Base-by-base conservation (phyloP, 257 asterid species). In the Marsdenia floribunda region DNA sequence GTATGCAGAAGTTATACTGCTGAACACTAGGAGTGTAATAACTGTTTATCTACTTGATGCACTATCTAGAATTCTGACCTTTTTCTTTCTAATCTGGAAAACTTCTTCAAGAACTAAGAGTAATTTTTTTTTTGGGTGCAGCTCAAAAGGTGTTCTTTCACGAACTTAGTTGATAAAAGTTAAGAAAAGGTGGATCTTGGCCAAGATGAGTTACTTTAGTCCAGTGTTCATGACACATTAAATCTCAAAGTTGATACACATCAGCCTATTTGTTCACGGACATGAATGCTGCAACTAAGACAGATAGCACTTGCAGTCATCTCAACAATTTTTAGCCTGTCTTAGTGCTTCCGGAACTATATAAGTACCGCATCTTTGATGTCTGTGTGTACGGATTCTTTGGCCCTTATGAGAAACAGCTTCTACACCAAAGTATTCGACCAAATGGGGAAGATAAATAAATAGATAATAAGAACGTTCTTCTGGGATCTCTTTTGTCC, bases 111-210 rank as follows among this genome's bases (percentile, higher is more conserved):
- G 13, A 47, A 7, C 19, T 46, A 47, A 53, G 16, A 3, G 19
- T 33, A 53, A 12, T 71, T 77, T 72, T 66, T 12, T 75, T 46
- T 76, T 11, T 42, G 47, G 49, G 50, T 88, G 85, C 90, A 90
- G 97, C 90, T 92, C 96, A 6, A 92, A 89, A 82, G 96, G 97
- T 21, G 90, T 92, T 77, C 88, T 90, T 55, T 87, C 96, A 13
- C 88, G 96, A n/a, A 63, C 90, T 13, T 92, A 84, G 85, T 19
- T 14, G 76, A 61, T 78, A 72, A 40, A 37, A 3, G 50, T 76
- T 66, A 29, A 47, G 26, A 63, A 24, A 68, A 44, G 52, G 57
- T 10, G 76, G 75, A 73, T 49, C 66, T 14, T 40, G 67, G 73
- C 29, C 53, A 65, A 65, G 26, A 50, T 50, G 46, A 78, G 71